These are phyloP conservation scores for Leishmania lainsoni DNA, from an alignment of 208 protist genomes.

Conservation along the genomic window DNA sequence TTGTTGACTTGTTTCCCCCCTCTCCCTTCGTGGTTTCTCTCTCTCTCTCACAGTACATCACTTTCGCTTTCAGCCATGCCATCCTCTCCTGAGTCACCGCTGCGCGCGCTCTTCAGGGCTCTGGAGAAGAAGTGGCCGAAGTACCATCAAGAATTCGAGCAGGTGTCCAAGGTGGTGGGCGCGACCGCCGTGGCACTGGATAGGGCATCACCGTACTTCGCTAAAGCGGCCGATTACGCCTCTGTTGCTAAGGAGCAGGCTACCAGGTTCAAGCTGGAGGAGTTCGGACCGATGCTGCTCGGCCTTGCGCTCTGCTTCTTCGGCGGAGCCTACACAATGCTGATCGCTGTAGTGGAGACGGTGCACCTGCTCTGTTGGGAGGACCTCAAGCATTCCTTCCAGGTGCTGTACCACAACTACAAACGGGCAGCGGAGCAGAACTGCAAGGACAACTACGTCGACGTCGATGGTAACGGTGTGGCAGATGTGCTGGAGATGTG, in stretches of 20 bases:
- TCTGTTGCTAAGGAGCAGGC: conserved; percentile 21
- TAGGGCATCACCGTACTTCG: conserved; percentile 28
- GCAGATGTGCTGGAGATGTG: conserved; percentile 52
- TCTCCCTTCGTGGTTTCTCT: neutral
- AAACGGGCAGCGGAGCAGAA: conserved; percentile 48
- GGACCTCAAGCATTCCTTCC: conserved; percentile 41
- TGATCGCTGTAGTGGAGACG: conserved; percentile 75
- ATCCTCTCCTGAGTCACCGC: conserved; percentile 13
- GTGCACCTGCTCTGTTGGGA: conserved; percentile 76
- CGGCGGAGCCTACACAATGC: conserved; percentile 73
- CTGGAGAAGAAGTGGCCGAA: conserved; percentile 56
- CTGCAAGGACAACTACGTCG: conserved; percentile 55
- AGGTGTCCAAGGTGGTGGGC: conserved; percentile 27
- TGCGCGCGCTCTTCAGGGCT: conserved; percentile 41
- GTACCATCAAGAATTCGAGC: conserved; percentile 32
- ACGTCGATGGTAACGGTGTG: conserved; percentile 54
- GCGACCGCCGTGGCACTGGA: conserved; percentile 30
- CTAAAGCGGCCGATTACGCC: conserved; percentile 22
- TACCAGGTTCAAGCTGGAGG: conserved; percentile 32
- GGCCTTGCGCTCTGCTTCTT: conserved; percentile 84
- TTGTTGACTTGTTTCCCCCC: neutral
- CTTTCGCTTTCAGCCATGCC: neutral
- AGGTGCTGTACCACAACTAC: conserved; percentile 71
- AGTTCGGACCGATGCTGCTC: conserved; percentile 53
- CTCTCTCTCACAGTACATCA: neutral